Evolutionary conservation across 495 filamentous ascomycete genomes (phyloP), one percentile per base, ranked within the genome.

Genomic region (Diplogelasinospora grovesii): DNA sequence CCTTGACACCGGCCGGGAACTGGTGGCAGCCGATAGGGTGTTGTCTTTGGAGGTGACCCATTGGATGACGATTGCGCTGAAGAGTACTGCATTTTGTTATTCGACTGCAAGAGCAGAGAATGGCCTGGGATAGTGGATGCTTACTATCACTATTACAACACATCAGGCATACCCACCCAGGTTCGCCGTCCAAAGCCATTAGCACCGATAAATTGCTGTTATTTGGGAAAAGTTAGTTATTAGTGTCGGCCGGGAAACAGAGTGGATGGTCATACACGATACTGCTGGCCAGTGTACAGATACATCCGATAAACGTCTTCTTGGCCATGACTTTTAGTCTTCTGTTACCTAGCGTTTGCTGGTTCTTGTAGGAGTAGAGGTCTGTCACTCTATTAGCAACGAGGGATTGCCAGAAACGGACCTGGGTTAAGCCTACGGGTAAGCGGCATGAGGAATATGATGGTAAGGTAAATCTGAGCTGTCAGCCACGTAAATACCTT

Each of bases 101-200:
- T 28, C n/a, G n/a, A 28, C 13, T 24, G 4, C 22, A 18, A 20
- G 16, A 13, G 22, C 8, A 10, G 5, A n/a, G 18, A 11, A 22
- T 24, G 23, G 25, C 11, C 10, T 22, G 9, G 26, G 8, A 16
- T 26, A 31, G 26, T 16, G 22, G 7, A 19, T 9, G 51, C 65
- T 43, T 38, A 72, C 69, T 69, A 41, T 77, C 72, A 35, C 64
- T 65, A 48, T 75, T 75, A 45, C 72, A 77, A 44, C 69, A 74
- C 64, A 74, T 73, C 23, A 77, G 56, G 48, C 67, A 77, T 8
- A 75, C 64, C 73, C 73, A 77, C 21, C 66, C 72, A 3, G 66
- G 73, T 42, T 77, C 73, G 25, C 73, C 72, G 24, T 69, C 53
- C 8, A 74, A 62, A 0, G 57, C 63, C 59, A 70, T 66, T 13